Conservation (phyloP, 139 green algal species). For the Medakamo hakoo region DNA sequence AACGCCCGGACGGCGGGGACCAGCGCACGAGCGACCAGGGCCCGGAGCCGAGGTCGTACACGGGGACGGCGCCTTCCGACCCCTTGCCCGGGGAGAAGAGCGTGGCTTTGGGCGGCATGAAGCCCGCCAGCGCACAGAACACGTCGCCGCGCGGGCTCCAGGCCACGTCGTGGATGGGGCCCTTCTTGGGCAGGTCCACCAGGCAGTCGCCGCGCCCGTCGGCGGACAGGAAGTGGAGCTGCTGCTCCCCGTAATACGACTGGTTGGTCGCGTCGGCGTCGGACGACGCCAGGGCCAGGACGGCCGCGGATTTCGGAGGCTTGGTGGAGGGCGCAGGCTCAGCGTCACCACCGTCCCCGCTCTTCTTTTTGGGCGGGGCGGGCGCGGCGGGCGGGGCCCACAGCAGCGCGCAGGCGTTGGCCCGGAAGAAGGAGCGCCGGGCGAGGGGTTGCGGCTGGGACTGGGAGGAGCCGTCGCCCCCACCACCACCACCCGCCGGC, state of each 20-base stretch:
- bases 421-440: slow-evolving; percentile 16
- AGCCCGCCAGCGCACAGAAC: slow-evolving; percentile 54
- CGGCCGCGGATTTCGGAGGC: too few species aligned
- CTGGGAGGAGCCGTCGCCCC: neutral
- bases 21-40: slow-evolving; percentile 72
- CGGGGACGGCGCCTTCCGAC: slow-evolving; percentile 40
- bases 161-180: slow-evolving; percentile 88
- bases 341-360: neutral
- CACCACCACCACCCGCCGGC: slow-evolving; percentile 10
- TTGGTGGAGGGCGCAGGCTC: neutral
- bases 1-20: slow-evolving; percentile 65
- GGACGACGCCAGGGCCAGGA: slow-evolving; percentile 58
- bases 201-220: slow-evolving; percentile 43
- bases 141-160: slow-evolving; percentile 71
- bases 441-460: slow-evolving; percentile 3
- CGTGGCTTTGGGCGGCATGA: slow-evolving; percentile 62
- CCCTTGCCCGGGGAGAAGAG: too few species aligned
- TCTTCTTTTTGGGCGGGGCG: neutral
- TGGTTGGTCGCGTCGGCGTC: slow-evolving; percentile 89
- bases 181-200: slow-evolving; percentile 61
- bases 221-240: slow-evolving; percentile 71
- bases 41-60: slow-evolving; percentile 33
- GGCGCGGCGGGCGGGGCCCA: slow-evolving; percentile 40
- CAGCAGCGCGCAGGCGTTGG: slow-evolving; percentile 24
- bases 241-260: slow-evolving; percentile 73